Evolutionary conservation across 1,284 basidiomycete species (phyloP), one percentile per base, ranked within the genome.

Genomic region (Moesziomyces parantarcticus): DNA sequence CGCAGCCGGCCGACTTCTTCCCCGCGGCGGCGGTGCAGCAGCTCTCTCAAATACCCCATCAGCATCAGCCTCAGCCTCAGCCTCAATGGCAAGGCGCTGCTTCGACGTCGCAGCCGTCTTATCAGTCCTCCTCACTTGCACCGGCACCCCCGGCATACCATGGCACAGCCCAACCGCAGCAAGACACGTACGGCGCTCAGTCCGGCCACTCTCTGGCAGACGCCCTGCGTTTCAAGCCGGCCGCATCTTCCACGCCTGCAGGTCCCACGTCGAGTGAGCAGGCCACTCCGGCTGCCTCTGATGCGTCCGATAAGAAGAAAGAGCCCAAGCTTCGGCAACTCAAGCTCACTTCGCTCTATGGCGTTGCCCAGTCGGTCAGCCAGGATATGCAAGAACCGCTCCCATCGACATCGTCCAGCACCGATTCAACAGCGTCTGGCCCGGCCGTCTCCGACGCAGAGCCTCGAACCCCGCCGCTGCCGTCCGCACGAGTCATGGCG

Each of bases 401-500:
- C 3, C 46, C 34, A 11, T 18, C 58, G n/a, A 32, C 53, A 10
- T 22, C 54, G 1, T 20, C 20, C 9, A 23, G 43, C 2, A 18
- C n/a, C 4, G 11, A 20, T 3, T 4, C 23, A 1, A 13, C 41
- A 1, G 13, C 49, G 0, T n/a, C 16, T 13, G 25, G 18, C 4
- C 29, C 36, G 14, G 36, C 26, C 40, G 22, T 41, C 7, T 11
- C 36, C 25, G 53, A 53, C 32, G n/a, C 23, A 5, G 70, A 62
- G 48, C 63, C 69, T 8, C 42, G 47, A n/a, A 72, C 70, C 7
- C 63, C 70, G 20, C 63, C 70, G 3, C 42, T 67, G 18, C 63
- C 64, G 16, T 47, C 56, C 6, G 59, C 64, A 43, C 59, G 58
- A 42, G 60, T 60, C 3, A 20, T 67, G 20, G 56, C 60, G n/a